Conservation (phyloP, 1,139 yeast genomes). For the Hansenula anomala region DNA sequence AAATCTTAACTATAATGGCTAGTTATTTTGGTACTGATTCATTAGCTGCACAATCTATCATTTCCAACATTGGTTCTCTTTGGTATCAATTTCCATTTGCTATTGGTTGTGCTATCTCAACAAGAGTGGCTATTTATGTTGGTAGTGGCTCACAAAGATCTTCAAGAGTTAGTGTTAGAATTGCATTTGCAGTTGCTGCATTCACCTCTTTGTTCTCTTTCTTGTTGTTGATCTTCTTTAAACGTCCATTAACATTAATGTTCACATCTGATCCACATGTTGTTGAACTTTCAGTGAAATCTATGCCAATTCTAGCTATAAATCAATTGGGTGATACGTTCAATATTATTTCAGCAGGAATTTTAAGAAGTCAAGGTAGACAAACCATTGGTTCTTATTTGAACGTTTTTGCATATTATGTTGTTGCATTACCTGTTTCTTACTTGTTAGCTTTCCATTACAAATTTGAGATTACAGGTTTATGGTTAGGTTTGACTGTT, state of each 20-base stretch:
- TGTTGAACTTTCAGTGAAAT: constrained; percentile 15
- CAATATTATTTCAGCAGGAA: constrained; percentile 55
- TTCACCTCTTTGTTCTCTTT: constrained; percentile 21
- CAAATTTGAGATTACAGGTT: constrained; percentile 47
- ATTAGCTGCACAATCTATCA: constrained; percentile 38
- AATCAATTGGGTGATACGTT: constrained; percentile 54
- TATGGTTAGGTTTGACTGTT: constrained; percentile 61
- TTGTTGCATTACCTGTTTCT: constrained; percentile 55
- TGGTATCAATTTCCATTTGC: constrained; percentile 38
- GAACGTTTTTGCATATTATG: constrained; percentile 52
- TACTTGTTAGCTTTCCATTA: constrained; percentile 46
- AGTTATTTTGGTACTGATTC: constrained; percentile 36
- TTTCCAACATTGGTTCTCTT: constrained; percentile 35
- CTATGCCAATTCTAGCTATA: constrained; percentile 39
- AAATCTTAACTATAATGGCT: constrained; percentile 35
- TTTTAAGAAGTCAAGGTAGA: constrained; percentile 63
- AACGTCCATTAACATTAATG: constrained; percentile 21
- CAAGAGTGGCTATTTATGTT: constrained; percentile 34
- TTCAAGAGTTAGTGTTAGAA: constrained; percentile 16
- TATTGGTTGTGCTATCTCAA: constrained; percentile 35
- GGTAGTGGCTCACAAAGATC: constrained; percentile 26
- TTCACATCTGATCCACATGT: constrained; percentile 26
- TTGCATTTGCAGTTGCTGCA: constrained; percentile 23
- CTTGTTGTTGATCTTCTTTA: constrained; percentile 19
- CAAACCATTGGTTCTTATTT: constrained; percentile 60